Evolutionary conservation across 2,329 filamentous ascomycete species (phyloP), one percentile per base, ranked within the genome.

Genomic region (Fusarium sp.): DNA sequence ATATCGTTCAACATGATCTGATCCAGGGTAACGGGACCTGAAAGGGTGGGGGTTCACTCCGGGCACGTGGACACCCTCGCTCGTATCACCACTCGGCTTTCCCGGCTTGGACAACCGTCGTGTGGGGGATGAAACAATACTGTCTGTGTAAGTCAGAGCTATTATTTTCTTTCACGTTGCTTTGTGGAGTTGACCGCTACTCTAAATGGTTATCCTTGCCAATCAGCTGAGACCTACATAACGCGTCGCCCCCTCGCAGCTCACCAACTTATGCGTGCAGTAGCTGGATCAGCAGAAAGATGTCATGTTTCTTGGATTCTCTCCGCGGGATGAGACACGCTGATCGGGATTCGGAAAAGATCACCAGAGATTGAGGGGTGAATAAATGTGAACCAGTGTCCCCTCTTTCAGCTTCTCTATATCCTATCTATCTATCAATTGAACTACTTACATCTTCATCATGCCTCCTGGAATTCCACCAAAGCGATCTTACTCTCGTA

Each of bases 401-500:
- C 41, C 31, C 23, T 36, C 23, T n/a, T 2, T 9, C 3, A 8
- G 15, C 3, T 13, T 3, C 7, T 3, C 17, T 15, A 1, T n/a
- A 23, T 23, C 1, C 40, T 27, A 33, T 55, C 25, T 4, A 46
- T 18, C 7, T 3, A 14, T 23, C 17, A 29, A 47, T n/a, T 41
- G 6, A 37, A 4, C 8, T 18, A 10, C 13, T 13, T 53, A 17
- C 3, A 6, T 23, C 17, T 13, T 20, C 36, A 55, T 27, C 11
- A 69, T 69, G 66, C 59, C 60, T 50, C 40, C 66, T 18, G 65
- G 65, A 35, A 11, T 39, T 4, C 43, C 64, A 23, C 69, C 69
- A 2, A 65, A 71, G 21, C 54, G 63, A 36, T 71, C 69, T 51
- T 92, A 90, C 76, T 92, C 93, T 18, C 90, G 92, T 74, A 97